Evolutionary conservation across 139 green algal genomes (phyloP).

Genomic region (Bryopsis sp.): DNA sequence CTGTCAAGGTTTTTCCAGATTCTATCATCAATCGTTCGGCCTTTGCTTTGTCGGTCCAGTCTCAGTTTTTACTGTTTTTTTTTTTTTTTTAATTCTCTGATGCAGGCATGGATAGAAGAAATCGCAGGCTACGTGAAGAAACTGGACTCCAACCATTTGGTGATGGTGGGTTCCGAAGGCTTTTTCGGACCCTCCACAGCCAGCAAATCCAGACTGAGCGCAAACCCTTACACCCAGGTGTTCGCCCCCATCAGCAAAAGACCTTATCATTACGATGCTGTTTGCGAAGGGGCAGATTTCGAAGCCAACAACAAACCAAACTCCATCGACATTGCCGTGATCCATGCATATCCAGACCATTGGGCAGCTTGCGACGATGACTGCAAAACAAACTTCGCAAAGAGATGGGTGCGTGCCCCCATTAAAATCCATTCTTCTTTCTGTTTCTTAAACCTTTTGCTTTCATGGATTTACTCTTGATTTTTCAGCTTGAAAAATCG

Average conservation of each 20-base stretch:
- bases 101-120: conserved; percentile 36
- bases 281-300: conserved; percentile 10
- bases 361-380: conserved; percentile 7
- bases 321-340: neutral
- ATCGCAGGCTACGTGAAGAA: conserved; percentile 42
- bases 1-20: neutral
- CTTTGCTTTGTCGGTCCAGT: neutral
- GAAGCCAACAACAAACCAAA: neutral
- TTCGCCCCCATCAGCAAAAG: neutral
- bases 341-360: conserved; percentile 7
- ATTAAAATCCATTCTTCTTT: no score
- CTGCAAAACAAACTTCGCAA: conserved; percentile 13
- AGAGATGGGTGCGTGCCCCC: no score
- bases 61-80: neutral
- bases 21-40: neutral
- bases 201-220: neutral
- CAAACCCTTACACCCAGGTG: neutral
- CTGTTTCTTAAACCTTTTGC: no score
- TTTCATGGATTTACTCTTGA: no score
- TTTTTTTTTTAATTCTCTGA: neutral
- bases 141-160: conserved; percentile 29
- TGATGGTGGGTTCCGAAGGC: conserved; percentile 24
- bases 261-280: neutral
- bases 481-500: no score
- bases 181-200: conserved; percentile 59